These are phyloP conservation scores for Penicillium sp. DNA, from an alignment of 2,329 filamentous ascomycete genomes.

Conservation along the genomic window DNA sequence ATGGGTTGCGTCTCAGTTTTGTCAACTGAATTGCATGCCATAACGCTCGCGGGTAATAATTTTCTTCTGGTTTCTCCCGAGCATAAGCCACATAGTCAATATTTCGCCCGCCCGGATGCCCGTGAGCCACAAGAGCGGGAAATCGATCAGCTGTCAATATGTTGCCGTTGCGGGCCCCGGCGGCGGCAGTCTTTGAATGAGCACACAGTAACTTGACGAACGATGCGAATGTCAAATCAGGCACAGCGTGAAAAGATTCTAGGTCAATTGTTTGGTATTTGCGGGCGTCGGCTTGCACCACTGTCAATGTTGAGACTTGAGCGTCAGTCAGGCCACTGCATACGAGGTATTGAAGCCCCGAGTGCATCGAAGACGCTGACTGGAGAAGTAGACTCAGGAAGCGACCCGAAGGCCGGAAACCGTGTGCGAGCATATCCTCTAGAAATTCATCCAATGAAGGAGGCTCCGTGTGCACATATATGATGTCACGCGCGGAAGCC, in stretches of 20 bases:
- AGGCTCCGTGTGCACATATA: conserved; percentile 58
- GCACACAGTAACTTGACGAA: conserved; percentile 48
- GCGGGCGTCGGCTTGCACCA: conserved; percentile 17
- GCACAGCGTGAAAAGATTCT: conserved; percentile 31
- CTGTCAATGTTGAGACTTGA: conserved; percentile 34
- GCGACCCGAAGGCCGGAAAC: conserved; percentile 45
- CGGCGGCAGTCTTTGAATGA: conserved; percentile 23
- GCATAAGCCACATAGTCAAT: conserved; percentile 24
- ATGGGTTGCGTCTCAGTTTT: conserved; percentile 28
- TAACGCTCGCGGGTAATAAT: conserved; percentile 31
- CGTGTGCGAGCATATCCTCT: conserved; percentile 50
- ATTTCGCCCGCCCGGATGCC: not conserved
- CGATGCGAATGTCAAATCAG: conserved; percentile 44
- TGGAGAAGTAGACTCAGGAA: conserved; percentile 56
- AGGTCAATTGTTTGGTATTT: conserved; percentile 16
- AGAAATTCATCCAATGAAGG: conserved; percentile 57
- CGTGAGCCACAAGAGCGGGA: conserved; percentile 6
- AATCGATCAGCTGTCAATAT: conserved; percentile 30
- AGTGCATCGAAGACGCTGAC: conserved; percentile 40
- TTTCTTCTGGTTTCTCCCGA: conserved; percentile 9
- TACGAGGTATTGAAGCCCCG: conserved; percentile 47
- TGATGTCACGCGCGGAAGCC: conserved; percentile 57
- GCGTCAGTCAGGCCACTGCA: conserved; percentile 36
- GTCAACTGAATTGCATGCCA: conserved; percentile 42
- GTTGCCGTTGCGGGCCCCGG: conserved; percentile 12